Base-by-base conservation (phyloP, 2,329 filamentous ascomycete genomes). In the Aspergillus tamarii region DNA sequence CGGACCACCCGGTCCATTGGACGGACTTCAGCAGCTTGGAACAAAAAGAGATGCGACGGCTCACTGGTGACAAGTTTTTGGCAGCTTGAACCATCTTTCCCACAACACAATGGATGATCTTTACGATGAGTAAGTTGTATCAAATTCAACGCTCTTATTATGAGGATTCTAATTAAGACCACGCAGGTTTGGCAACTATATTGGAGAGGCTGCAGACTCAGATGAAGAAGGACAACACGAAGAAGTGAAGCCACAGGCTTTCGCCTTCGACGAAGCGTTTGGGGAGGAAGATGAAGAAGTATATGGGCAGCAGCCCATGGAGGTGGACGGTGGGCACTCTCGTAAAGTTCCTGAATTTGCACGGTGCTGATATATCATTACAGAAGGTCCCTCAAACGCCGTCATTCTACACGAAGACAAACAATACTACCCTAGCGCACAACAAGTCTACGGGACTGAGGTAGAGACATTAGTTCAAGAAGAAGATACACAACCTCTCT, bases 361-460 rank as follows among this genome's bases (percentile, higher is more conserved):
- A 55, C 30, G 28, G 65, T 60, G 61, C 76, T 78, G 63, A 79
- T 64, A 57, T 64, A 57, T 58, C 62, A 66, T 87, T 60, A 88
- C 93, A 77, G 90, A 94, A 56, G 93, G 91, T 16, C 92, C 94
- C 4, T 97, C 94, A 6, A 99, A 98, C 78, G 94, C 95, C 58
- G 93, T 99, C n/a, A 87, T 99, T 63, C 87, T 99, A 53, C 95
- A 99, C 81, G 95, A 99, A 84, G 95, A 99, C 82, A 99, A 99
- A 80, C 95, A 98, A 77, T 99, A 99, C 80, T 99, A 99, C 76
- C 95, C 95, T 34, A 97, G 94, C n/a, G 95, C 95, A 62, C 90
- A 94, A 75, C 95, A 99, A 78, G 89, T 97, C 48, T 99, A 98
- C 77, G 95, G 95, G 59, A 86, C 89, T 71, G 94, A 95, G 80